Conservation (phyloP, 371 early-diverging fungal genomes). For the Rhizopus arrhizus region DNA sequence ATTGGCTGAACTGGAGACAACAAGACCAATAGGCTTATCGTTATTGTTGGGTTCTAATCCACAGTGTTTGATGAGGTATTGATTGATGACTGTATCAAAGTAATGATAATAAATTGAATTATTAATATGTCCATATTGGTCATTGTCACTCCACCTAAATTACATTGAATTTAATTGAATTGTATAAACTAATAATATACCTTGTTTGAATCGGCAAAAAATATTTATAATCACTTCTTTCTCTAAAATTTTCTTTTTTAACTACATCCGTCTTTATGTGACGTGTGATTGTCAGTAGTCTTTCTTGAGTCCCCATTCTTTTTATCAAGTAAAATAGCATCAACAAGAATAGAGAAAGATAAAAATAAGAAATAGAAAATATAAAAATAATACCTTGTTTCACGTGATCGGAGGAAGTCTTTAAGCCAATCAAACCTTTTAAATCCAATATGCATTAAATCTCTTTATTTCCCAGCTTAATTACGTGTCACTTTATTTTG, state of each 20-base stretch:
- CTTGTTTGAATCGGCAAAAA: constrained; percentile 50
- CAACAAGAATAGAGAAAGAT: background rate
- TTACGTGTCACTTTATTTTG: no score
- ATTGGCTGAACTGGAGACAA: constrained; percentile 54
- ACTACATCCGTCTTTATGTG: background rate
- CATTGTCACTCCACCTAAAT: constrained; percentile 61
- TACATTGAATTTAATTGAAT: background rate
- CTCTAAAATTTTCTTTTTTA: constrained; percentile 27
- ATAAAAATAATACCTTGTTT: no score
- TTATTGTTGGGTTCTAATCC: constrained; percentile 44
- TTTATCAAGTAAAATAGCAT: background rate
- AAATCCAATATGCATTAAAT: no score
- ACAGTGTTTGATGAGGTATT: constrained; percentile 56
- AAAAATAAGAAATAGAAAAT: background rate
- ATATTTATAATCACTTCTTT: constrained; percentile 40
- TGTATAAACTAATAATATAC: constrained; percentile 14
- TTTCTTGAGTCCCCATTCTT: constrained; percentile 3
- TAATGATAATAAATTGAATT: constrained; percentile 63
- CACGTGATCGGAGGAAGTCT: no score
- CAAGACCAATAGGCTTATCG: constrained; percentile 54
- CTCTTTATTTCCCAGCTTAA: no score
- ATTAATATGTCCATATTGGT: constrained; percentile 68
- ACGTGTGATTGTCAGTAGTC: background rate
- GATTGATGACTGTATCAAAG: constrained; percentile 65
- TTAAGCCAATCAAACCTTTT: no score